phyloP scores from a whole-genome alignment of 352 stramenopile species.

The Halophytophthora polymorphica region DNA sequence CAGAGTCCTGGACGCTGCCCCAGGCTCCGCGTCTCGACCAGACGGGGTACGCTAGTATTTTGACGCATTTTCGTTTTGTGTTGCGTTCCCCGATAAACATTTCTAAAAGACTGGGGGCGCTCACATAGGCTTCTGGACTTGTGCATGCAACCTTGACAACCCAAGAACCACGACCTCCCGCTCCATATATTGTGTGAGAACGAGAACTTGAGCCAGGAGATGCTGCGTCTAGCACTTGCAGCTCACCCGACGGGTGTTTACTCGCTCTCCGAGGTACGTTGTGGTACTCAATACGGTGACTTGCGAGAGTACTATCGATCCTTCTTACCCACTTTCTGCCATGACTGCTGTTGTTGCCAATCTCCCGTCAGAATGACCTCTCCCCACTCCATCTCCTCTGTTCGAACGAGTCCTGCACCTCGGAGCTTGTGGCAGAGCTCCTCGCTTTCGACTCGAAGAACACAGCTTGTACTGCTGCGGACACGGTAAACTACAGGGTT shows the following conservation, averaged over 20 bases:
- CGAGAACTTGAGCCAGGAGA: constrained; percentile 16
- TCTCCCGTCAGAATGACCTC: constrained; percentile 27
- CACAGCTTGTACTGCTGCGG: constrained; percentile 8
- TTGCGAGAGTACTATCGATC: neutral
- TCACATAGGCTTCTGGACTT: too few relatives aligned
- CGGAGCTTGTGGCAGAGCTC: constrained; percentile 35
- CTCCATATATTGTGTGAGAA: constrained; percentile 63
- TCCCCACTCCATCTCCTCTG: constrained; percentile 53
- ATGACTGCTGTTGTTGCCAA: neutral
- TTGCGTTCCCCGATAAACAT: neutral
- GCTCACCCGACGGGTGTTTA: constrained; percentile 27
- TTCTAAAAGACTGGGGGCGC: too few relatives aligned
- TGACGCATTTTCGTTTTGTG: neutral
- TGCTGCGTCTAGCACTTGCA: constrained; percentile 31
- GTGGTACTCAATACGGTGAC: neutral
- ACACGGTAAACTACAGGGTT: constrained; percentile 9
- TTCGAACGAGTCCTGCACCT: constrained; percentile 39
- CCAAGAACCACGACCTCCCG: constrained; percentile 48
- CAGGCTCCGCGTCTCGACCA: constrained; percentile 8
- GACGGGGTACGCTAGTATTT: constrained; percentile 11
- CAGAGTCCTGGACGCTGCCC: constrained; percentile 19
- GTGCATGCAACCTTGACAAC: neutral
- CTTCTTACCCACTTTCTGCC: neutral
- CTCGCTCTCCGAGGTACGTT: constrained; percentile 27
- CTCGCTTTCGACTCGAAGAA: constrained; percentile 40